Evolutionary conservation across 164 flowering plant genomes (phyloP), one percentile per base, ranked within the genome.

Genomic region (Cinnamomum chago): DNA sequence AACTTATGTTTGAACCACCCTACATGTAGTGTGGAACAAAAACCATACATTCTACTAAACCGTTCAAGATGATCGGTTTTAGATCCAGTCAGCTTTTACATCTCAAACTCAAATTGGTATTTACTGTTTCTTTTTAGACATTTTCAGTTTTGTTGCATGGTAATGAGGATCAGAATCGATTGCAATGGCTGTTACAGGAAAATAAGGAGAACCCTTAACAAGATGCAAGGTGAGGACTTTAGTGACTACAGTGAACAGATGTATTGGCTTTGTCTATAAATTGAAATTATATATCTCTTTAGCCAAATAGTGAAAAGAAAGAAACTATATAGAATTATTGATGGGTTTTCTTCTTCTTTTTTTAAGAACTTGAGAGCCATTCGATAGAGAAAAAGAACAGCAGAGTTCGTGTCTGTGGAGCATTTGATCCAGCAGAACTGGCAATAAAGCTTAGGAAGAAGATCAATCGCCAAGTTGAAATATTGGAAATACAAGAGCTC

Each of bases 401-500:
- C 77, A 84, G 83, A 70, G 88, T 92, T 3, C 82, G 75, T 51
- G 82, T 87, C 0, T 87, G 87, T 64, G 97, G 98, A 47, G 82
- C 80, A 66, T 87, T 92, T 67, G 77, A 65, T 68, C 94, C 98
- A 0, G 77, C 86, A 0, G 93, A 86, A 35, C 83, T 94, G 23
- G 95, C 97, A 0, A 90, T 92, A 47, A 90, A 87, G 81, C 73
- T 89, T 11, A 83, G 90, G 83, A 94, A 85, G 78, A 90, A 87
- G 82, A 87, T 87, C 88, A 92, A 88, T 0, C 87, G 98, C 15
- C 79, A 97, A 65, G 93, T 93, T 2, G 94, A 89, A 71, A 92
- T 92, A 65, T 76, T 92, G 24, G 93, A 92, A 25, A 84, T 92
- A 17, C 85, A 83, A 69, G 94, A 88, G 23, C 33, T 52, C 69